Evolutionary conservation across 352 stramenopile species (phyloP), one percentile per base, ranked within the genome.

Genomic region (Hyaloperonospora arabidopsidis): DNA sequence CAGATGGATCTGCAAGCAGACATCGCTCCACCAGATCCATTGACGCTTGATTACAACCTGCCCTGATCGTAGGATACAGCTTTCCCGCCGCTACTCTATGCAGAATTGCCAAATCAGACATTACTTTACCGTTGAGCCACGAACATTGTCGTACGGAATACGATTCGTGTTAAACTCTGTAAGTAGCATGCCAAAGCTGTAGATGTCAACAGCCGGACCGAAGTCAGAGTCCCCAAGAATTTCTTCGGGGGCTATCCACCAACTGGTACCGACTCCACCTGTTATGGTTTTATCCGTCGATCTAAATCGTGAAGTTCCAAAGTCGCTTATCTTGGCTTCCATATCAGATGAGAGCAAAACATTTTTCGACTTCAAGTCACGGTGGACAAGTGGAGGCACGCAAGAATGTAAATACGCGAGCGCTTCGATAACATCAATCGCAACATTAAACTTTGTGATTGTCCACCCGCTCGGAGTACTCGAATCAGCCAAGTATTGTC

Each of bases 321-420:
- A 88, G 57, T 86, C 78, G 0, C 70, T 77, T 29, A 88, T 46
- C 41, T 88, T 86, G 19, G 73, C 73, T 12, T 65, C 43, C 57
- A 79, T 61, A 0, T 74, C 57, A 2, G 49, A 36, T 0, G 54
- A 59, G 8, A 85, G 40, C 19, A 87, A 49, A 17, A 88, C 64
- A 19, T 84, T 84, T 0, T 73, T 63, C 1, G 75, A 83, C 28
- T 85, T 87, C 17, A 87, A 53, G 43, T 87, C 74, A 11, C 76
- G 74, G 34, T 87, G 77, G 5, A 87, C 62, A 0, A 87, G 39
- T 14, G 72, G 61, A 1, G 75, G 75, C 1, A 59, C 58, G 32
- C 84, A 75, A 12, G 72, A 84, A 48, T 87, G 77, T 28, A 81
- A 47, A 45, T 87, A 87, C 21, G 81, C 69, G 0, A 87, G 57